A percentile compares a stretch with the other conserved stretches of the same genome.
These are phyloP conservation scores for Trebouxiophyceae sp. DNA, from an alignment of 163 green algal genomes.

Conservation along the genomic window DNA sequence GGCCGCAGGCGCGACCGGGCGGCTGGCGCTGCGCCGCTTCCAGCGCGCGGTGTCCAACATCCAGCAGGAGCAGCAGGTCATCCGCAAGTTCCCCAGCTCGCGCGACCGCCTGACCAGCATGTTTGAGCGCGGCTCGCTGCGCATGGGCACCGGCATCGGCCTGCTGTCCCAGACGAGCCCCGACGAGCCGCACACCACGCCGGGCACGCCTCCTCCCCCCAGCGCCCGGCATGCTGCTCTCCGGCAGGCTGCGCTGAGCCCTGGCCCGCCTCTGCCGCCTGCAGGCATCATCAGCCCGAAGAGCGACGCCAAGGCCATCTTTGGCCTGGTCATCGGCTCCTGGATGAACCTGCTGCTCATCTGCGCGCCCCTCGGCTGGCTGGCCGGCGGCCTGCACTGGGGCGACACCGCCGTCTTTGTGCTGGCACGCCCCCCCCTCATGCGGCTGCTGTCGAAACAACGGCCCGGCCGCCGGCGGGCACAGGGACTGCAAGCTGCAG, in stretches of 20 bases:
- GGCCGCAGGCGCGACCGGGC: too few relatives aligned
- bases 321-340: slow-evolving; percentile 38
- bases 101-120: not conserved
- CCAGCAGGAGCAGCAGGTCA: not conserved
- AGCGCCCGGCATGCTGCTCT: too few relatives aligned
- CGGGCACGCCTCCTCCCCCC: too few relatives aligned
- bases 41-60: not conserved
- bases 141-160: not conserved
- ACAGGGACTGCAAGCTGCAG: too few relatives aligned
- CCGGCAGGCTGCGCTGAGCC: too few relatives aligned
- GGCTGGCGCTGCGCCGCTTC: not conserved
- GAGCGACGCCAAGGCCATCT: slow-evolving; percentile 34
- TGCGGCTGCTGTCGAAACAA: too few relatives aligned
- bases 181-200: not conserved
- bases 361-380: slow-evolving; percentile 43
- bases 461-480: too few relatives aligned
- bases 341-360: slow-evolving; percentile 60
- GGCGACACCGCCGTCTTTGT: slow-evolving; percentile 41
- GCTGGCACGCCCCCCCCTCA: slow-evolving; percentile 16
- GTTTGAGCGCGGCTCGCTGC: not conserved
- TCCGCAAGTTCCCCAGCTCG: not conserved
- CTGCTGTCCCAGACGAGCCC: not conserved
- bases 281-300: too few relatives aligned
- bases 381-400: slow-evolving; percentile 20
- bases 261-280: too few relatives aligned